Base-by-base conservation (phyloP, 345 rosid species). In the Brassica incana region DNA sequence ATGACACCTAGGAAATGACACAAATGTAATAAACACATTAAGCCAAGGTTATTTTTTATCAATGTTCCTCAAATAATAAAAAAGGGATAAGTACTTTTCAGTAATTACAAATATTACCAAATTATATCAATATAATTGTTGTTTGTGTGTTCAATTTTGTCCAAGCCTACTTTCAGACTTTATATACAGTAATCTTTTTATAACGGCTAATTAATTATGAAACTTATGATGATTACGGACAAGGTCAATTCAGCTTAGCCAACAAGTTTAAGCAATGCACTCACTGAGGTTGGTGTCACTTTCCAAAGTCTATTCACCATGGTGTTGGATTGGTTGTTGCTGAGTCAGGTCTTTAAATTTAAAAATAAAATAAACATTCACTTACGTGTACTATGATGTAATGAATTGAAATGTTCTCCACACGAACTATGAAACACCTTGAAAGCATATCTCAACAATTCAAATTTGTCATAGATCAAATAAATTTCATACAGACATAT, bases 231-330 rank as follows among this genome's bases (percentile, higher is more conserved):
- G 15, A 30, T 43, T 59, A 11, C 11, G 9, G 69, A 69, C 52
- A 61, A 12, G 29, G 56, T 9, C 76, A 35, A 52, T 64, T 71
- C 66, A 78, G 66, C 81, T 71, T 71, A 71, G 66, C 54, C 71
- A 64, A 77, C 75, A 77, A 77, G 81, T 71, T 71, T 52, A 35
- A 63, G 75, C 70, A 69, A 69, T 48, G 74, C 2, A 61, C 18
- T 5, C 4, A 62, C 14, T 35, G 60, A 50, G 14, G 80, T 77
- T 71, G 65, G 56, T 64, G 29, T 72, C 77, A 65, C 2, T 54
- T 11, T 71, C 43, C 27, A 71, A 63, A 71, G 59, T 78, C 48
- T 30, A 61, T 50, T 48, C 60, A 68, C 29, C 14, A 40, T 16
- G 8, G 54, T 20, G 64, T 58, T 58, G 67, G 38, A 72, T 78